A percentile compares a stretch with the other conserved stretches of the same genome.
phyloP scores from a whole-genome alignment of 305 asterid genomes.

The Salvia sclarea region DNA sequence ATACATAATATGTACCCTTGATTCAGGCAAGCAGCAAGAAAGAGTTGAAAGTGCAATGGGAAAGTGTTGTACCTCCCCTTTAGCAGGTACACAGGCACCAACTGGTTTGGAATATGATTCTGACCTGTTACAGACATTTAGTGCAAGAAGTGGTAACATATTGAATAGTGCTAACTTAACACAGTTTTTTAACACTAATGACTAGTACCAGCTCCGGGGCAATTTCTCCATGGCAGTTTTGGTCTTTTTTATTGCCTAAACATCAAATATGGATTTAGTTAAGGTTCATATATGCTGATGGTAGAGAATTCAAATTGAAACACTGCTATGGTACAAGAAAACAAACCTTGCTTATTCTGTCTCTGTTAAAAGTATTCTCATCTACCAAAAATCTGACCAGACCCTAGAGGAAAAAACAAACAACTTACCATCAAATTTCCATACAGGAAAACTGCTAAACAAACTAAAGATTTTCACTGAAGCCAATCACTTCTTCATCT shows the following conservation, averaged over 20 bases:
- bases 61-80: constrained; percentile 53
- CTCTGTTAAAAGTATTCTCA: constrained; percentile 80
- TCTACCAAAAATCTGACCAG: constrained; percentile 70
- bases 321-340: constrained; percentile 10
- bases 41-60: neutral
- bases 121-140: constrained; percentile 51
- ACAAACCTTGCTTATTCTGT: constrained; percentile 73
- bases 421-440: constrained; percentile 26
- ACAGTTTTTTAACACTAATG: constrained; percentile 14
- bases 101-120: constrained; percentile 72
- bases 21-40: constrained; percentile 12
- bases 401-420: constrained; percentile 53
- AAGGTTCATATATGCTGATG: constrained; percentile 13
- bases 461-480: constrained; percentile 17
- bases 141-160: constrained; percentile 14
- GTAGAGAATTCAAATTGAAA: neutral
- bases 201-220: constrained; percentile 60
- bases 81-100: constrained; percentile 51
- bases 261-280: constrained; percentile 14
- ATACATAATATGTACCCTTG: neutral
- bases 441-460: constrained; percentile 21
- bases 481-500: constrained; percentile 78
- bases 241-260: constrained; percentile 70
- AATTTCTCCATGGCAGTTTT: constrained; percentile 72
- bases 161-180: constrained; percentile 12